Percentiles rank a stretch among this genome's conserved stretches.
phyloP scores from a whole-genome alignment of 176 grass and related monocot genomes.

The Pontederia paniculata region DNA sequence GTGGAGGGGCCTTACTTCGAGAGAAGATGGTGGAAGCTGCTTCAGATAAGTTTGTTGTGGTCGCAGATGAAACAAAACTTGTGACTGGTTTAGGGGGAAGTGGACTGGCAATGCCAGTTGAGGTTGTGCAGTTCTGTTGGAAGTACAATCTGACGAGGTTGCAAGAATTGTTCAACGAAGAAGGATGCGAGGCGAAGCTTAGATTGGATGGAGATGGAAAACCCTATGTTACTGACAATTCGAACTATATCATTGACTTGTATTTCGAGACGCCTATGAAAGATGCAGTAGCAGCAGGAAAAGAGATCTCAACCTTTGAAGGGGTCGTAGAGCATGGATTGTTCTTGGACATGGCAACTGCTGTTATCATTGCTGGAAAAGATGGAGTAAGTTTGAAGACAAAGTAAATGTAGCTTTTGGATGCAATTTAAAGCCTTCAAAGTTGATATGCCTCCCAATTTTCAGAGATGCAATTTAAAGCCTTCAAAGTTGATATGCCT shows the following conservation, averaged over 20 bases:
- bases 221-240: slow-evolving; percentile 70
- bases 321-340: slow-evolving; percentile 90
- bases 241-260: slow-evolving; percentile 55
- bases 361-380: slow-evolving; percentile 83
- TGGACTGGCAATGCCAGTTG: slow-evolving; percentile 88
- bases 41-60: slow-evolving; percentile 72
- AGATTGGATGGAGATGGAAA: slow-evolving; percentile 49
- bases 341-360: slow-evolving; percentile 89
- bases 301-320: slow-evolving; percentile 61
- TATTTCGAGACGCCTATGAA: slow-evolving; percentile 90
- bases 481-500: too few relatives aligned
- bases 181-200: slow-evolving; percentile 30
- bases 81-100: slow-evolving; percentile 87
- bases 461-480: too few relatives aligned
- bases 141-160: slow-evolving; percentile 73
- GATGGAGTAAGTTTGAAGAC: slow-evolving; percentile 67
- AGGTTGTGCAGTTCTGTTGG: slow-evolving; percentile 99
- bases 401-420: too few relatives aligned
- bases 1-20: slow-evolving; percentile 90
- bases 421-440: too few relatives aligned
- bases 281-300: slow-evolving; percentile 59
- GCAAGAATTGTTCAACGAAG: slow-evolving; percentile 59
- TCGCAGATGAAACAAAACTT: slow-evolving; percentile 79
- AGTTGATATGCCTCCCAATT: too few relatives aligned
- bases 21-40: slow-evolving; percentile 97